phyloP scores from a whole-genome alignment of 2,329 filamentous ascomycete species.

The Fusarium caatingaense region DNA sequence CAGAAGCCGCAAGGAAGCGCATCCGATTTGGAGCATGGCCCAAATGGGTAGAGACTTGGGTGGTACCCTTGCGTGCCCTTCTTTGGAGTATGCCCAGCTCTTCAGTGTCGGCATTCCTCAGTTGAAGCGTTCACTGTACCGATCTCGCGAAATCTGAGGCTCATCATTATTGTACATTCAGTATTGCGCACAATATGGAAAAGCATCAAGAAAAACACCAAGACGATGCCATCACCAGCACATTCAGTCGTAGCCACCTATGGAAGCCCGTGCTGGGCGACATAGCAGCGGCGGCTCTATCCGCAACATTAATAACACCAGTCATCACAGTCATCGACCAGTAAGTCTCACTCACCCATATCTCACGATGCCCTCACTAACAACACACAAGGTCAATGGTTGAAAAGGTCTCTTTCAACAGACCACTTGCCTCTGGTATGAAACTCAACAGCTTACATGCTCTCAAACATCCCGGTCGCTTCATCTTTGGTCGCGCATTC shows the following conservation, averaged over 20 bases:
- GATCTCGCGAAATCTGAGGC: neutral
- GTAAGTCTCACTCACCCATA: slow-evolving; percentile 3
- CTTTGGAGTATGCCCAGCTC: neutral
- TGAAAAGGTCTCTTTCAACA: slow-evolving; percentile 40
- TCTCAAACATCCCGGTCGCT: slow-evolving; percentile 39
- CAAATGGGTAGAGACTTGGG: neutral
- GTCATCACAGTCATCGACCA: slow-evolving; percentile 47
- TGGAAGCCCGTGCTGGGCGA: slow-evolving; percentile 42
- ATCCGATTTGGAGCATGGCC: neutral
- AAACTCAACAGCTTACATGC: slow-evolving; percentile 22
- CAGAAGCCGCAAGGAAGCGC: neutral
- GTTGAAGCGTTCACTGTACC: neutral
- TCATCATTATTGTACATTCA: fast-evolving
- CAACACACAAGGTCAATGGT: slow-evolving; percentile 29
- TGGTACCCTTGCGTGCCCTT: neutral
- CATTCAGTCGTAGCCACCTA: slow-evolving; percentile 9
- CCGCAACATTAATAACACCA: slow-evolving; percentile 46
- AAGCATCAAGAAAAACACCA: slow-evolving; percentile 33
- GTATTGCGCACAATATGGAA: slow-evolving; percentile 7
- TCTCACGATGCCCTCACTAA: neutral
- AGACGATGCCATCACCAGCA: neutral
- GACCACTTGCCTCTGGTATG: slow-evolving; percentile 31
- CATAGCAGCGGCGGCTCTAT: slow-evolving; percentile 42
- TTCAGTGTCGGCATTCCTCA: neutral
- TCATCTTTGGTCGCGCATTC: slow-evolving; percentile 43